These are phyloP conservation scores for Gentiana macrophylla DNA, from an alignment of 257 asterid genomes.

Conservation along the genomic window DNA sequence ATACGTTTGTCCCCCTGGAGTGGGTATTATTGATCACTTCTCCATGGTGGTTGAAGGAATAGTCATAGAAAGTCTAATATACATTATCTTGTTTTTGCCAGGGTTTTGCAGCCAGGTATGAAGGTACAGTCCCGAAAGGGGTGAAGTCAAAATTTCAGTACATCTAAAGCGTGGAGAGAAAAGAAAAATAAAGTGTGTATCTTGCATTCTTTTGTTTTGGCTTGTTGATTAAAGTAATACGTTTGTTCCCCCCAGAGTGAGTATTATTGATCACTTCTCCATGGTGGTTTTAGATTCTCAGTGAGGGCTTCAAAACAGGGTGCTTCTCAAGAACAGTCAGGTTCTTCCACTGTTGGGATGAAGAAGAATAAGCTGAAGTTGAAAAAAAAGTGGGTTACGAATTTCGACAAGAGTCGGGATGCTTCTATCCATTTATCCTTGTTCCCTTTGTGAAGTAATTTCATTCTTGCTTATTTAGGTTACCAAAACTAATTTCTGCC, in stretches of 20 bases:
- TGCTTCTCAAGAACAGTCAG: slow-evolving; percentile 28
- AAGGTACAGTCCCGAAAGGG: slow-evolving; percentile 36
- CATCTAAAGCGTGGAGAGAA: slow-evolving; percentile 45
- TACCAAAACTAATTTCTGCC: slow-evolving; percentile 24
- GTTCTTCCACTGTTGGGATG: slow-evolving; percentile 20
- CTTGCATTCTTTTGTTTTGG: slow-evolving; percentile 8
- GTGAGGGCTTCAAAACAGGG: slow-evolving; percentile 28
- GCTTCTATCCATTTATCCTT: too few relatives aligned
- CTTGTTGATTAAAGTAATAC: neutral
- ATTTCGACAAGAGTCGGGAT: neutral
- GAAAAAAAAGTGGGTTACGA: slow-evolving; percentile 33
- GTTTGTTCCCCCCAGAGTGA: neutral
- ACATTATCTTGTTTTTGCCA: slow-evolving; percentile 15
- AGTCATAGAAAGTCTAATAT: neutral
- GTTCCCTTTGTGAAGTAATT: slow-evolving; percentile 16
- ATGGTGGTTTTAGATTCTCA: slow-evolving; percentile 38
- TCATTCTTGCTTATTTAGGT: slow-evolving; percentile 29
- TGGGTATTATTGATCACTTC: neutral
- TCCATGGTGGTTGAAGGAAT: neutral
- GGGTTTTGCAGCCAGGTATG: slow-evolving; percentile 49
- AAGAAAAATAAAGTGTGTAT: slow-evolving; percentile 73
- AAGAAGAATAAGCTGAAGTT: slow-evolving; percentile 34
- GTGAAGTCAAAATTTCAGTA: slow-evolving; percentile 27
- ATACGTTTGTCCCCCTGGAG: neutral
- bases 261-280: neutral